Conservation (phyloP, 2,329 filamentous ascomycete genomes). For the Daldinia sp. region DNA sequence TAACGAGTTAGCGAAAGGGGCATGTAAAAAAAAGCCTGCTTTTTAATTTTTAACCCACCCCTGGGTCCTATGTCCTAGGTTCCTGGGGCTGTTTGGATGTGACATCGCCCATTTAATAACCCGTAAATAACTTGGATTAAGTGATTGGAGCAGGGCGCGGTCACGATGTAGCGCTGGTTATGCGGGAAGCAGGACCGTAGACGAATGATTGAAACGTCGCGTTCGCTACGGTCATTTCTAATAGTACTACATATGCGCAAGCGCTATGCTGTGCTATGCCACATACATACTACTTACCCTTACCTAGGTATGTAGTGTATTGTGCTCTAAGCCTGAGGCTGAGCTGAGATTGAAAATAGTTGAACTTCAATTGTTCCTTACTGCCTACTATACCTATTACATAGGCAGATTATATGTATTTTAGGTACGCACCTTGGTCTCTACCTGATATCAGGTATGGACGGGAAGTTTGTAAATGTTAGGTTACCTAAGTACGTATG, state of each 20-base stretch:
- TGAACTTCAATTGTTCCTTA: background rate
- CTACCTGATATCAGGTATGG: too few species aligned
- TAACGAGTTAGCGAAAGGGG: slow-evolving; percentile 29
- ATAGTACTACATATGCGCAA: background rate
- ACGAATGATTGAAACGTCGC: slow-evolving; percentile 2
- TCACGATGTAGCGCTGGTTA: slow-evolving; percentile 5
- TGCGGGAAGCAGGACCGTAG: background rate
- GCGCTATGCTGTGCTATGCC: background rate
- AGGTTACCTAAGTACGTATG: background rate
- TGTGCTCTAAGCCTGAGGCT: background rate
- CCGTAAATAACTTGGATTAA: slow-evolving; percentile 13
- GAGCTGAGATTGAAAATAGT: background rate
- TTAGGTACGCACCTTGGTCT: too few species aligned
- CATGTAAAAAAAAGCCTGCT: slow-evolving; percentile 18
- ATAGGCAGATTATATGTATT: too few species aligned
- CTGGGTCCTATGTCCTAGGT: background rate
- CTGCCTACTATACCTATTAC: background rate
- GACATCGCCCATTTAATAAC: slow-evolving; percentile 26
- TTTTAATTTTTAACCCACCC: background rate
- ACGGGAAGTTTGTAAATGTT: too few species aligned
- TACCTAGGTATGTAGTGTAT: too few species aligned
- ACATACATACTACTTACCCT: background rate
- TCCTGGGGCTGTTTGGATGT: slow-evolving; percentile 11
- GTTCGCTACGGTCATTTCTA: background rate
- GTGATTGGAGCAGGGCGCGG: slow-evolving; percentile 1